These are phyloP conservation scores for Talaromyces atroroseus DNA, from an alignment of 2,329 filamentous ascomycete genomes.

Conservation along the genomic window DNA sequence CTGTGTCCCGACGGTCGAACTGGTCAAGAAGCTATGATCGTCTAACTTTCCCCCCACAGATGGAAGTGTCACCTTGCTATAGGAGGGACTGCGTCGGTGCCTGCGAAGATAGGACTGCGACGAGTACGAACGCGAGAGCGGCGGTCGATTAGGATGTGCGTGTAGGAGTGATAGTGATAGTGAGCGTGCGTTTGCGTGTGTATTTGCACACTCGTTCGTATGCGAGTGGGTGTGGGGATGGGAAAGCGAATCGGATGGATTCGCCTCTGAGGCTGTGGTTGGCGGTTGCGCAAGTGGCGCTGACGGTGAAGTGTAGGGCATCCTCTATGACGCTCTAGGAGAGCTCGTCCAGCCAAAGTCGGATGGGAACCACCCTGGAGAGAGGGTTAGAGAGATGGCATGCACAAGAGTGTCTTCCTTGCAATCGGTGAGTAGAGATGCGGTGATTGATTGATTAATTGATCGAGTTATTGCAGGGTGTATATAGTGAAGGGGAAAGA, in stretches of 20 bases:
- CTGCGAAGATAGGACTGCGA: constrained; percentile 58
- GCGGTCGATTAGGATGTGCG: constrained; percentile 35
- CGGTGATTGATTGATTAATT: neutral
- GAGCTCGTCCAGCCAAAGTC: neutral
- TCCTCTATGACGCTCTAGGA: neutral
- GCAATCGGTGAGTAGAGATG: neutral
- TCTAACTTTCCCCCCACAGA: constrained; percentile 26
- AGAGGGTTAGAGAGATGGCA: neutral
- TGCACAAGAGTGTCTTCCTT: neutral
- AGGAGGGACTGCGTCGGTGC: constrained; percentile 55
- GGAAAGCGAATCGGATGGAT: neutral
- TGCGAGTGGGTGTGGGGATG: constrained; percentile 7
- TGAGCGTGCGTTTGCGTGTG: constrained; percentile 13
- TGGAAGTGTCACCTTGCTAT: constrained; percentile 28
- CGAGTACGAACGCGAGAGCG: constrained; percentile 51
- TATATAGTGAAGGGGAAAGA: neutral
- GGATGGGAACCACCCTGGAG: neutral
- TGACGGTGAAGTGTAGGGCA: constrained; percentile 14
- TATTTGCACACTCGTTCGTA: neutral
- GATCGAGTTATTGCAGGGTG: neutral
- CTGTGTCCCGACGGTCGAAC: constrained; percentile 3
- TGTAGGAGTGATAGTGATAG: constrained; percentile 18
- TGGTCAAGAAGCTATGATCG: constrained; percentile 13
- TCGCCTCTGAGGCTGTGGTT: neutral
- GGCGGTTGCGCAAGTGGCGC: constrained; percentile 4